These are phyloP conservation scores for Candida easanensis DNA, from an alignment of 805 yeast genomes.

Conservation along the genomic window DNA sequence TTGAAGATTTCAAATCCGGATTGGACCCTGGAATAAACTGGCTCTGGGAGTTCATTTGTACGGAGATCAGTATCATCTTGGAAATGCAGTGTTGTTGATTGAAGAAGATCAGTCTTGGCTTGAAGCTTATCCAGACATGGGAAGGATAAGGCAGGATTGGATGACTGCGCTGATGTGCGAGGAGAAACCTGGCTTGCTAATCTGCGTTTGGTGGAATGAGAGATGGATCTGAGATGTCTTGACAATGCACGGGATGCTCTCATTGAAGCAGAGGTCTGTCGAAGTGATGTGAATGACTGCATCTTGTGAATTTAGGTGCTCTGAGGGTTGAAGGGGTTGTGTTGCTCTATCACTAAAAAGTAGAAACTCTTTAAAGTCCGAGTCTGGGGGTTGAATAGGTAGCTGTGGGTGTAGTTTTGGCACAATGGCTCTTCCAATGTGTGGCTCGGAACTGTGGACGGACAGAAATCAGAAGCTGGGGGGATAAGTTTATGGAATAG, in stretches of 20 bases:
- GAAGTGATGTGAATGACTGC: neutral
- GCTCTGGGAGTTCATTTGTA: slow-evolving; percentile 70
- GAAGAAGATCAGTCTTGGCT: slow-evolving; percentile 39
- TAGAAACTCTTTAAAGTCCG: too few species aligned
- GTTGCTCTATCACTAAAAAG: too few species aligned
- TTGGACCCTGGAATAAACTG: slow-evolving; percentile 68
- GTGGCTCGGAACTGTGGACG: too few species aligned
- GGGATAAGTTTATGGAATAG: too few species aligned
- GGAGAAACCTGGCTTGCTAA: slow-evolving; percentile 5
- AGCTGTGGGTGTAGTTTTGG: too few species aligned
- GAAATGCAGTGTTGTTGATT: slow-evolving; percentile 6
- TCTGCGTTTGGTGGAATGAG: slow-evolving; percentile 11
- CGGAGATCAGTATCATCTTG: slow-evolving; percentile 12
- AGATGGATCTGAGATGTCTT: slow-evolving; percentile 9
- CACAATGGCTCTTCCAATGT: too few species aligned
- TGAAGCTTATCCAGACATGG: slow-evolving; percentile 86
- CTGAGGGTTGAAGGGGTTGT: neutral
- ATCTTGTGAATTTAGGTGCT: neutral
- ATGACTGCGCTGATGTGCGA: slow-evolving; percentile 6
- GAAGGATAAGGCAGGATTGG: slow-evolving; percentile 39
- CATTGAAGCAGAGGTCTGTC: neutral
- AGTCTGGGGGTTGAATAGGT: too few species aligned
- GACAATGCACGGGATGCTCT: too few species aligned
- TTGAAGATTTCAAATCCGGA: slow-evolving; percentile 63
- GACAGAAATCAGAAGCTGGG: too few species aligned